Base-by-base conservation (phyloP, 352 stramenopile genomes). In the Pythium folliculosum region DNA sequence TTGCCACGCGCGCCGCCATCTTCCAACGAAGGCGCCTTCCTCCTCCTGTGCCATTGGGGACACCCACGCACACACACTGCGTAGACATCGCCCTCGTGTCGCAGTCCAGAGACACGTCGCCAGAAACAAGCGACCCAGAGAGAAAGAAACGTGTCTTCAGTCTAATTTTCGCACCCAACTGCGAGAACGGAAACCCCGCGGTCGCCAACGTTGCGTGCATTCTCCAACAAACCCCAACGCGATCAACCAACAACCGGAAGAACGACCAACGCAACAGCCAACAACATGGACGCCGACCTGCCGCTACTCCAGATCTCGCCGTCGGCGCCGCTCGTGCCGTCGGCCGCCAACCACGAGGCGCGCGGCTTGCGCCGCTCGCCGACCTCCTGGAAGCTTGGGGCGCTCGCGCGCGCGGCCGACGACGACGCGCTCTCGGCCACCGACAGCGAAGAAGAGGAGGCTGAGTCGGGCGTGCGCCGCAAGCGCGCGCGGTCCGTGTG, bases 341-440 rank as follows among this genome's bases (percentile, higher is more conserved):
- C 54, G 19, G 14, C 54, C 21, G 50, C 49, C 27, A 59, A 59
- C 30, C 38, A 53, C 35, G 49, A 21, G 35, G 13, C 37, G 12
- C 61, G 61, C 13, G 68, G 61, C 2, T 53, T 92, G 73, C 81
- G 78, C 53, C 85, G 86, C 49, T 90, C 81, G 44, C 71, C 75
- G 56, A 88, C 83, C 1, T 80, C 83, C 10, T 84, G 80, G 59
- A 84, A 81, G 53, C 70, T 89, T 16, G 48, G 69, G 35, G 70
- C 64, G 9, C 57, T 87, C 19, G 23, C 27, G 13, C 5, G 30
- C 38, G 37, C 37, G 22, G 45, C 58, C 35, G 66, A 72, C 47
- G 60, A 72, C 21, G 66, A 67, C 19, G 48, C 84, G 59, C 70
- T 79, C 40, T 76, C 84, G 43, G 73, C 85, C n/a, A 76, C 86